Base-by-base conservation (phyloP, 2,329 filamentous ascomycete species). In the Onygenales sp. region DNA sequence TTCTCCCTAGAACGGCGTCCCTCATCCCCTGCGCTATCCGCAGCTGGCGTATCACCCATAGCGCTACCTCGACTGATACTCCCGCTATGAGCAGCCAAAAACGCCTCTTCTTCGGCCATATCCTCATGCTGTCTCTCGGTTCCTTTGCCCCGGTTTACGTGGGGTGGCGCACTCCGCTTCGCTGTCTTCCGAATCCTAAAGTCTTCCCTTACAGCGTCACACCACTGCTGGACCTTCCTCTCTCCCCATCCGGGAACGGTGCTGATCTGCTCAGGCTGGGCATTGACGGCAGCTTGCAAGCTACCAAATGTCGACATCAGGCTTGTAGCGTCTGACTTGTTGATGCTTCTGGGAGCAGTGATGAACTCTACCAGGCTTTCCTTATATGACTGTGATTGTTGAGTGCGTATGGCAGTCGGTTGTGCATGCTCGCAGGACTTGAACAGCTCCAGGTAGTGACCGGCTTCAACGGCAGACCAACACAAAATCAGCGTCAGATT, bases 391-490 rank as follows among this genome's bases (percentile, higher is more conserved):
- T 85, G 86, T 1, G 87, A 83, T 69, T 95, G 90, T 61, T 89
- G 86, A 9, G 90, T 89, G 55, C 85, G 85, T 69, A 98, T 97
- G 35, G 87, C 86, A 0, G 83, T 83, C 3, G 82, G 79, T 31
- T 90, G 87, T 36, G 91, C 88, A 66, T 95, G 84, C 71, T 98
- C 93, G 63, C 90, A 95, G 1, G 86, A 88, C 70, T 98, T 98
- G 78, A 92, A 97, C 8, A 95, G 76, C 67, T 97, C 93, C 27
- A 98, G 78, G 65, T 98, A 98, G 62, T 92, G 84, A 0, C 88
- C 93, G 2, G 91, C 92, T 74, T 98, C 93, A 55, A 89, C 86
- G 13, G 92, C 88, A 5, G 87, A 92, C 93, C 93, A 98, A 73
- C 89, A 95, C 7, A 97, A 78, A 50, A 98, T 84, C 10, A 98